Evolutionary conservation across 164 flowering plant species (phyloP), one percentile per base, ranked within the genome.

Genomic region (Amborella trichopoda): DNA sequence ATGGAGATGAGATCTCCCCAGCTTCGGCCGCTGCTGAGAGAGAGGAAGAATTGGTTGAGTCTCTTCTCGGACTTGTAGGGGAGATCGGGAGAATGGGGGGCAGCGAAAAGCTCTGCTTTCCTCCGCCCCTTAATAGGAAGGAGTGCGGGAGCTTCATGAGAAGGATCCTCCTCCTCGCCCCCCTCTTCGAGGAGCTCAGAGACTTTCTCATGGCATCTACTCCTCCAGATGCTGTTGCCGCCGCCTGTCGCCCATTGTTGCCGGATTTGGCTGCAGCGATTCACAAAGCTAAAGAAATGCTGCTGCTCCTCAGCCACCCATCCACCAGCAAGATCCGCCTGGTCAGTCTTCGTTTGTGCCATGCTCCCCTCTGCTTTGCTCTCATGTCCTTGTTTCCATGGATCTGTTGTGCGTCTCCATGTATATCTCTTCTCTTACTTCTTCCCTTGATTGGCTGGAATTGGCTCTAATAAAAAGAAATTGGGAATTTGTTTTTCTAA

Each of bases 131-230:
- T 19, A 66, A 82, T 50, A 81, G 54, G 66, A 77, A 65, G 53
- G 95, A 85, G 21, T 81, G 88, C 54, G 56, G 71, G 32, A 85
- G 81, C 68, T 85, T 90, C 26, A 67, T 58, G 27, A 69, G 97
- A 6, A 58, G 87, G 63, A 65, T 85, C 50, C 54, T 76, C 2
- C 68, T 85, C 5, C 62, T 90, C 28, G 50, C 73, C 14, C 84
- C 81, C 59, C 70, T 90, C 53, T 61, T 83, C 14, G 94, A 90
- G 40, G 97, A 85, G 68, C 69, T 85, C 25, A 64, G 59, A 28
- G 84, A 76, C 11, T 66, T 48, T 49, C 43, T 48, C 19, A 54
- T 43, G 12, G 43, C 37, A 3, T 17, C 53, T 10, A 52, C 23
- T 23, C 48, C 30, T 11, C 18, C 45, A 6, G 4, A 53, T 5